Evolutionary conservation across 352 stramenopile species (phyloP), one percentile per base, ranked within the genome.

Genomic region (Elongisporangium undulatum): DNA sequence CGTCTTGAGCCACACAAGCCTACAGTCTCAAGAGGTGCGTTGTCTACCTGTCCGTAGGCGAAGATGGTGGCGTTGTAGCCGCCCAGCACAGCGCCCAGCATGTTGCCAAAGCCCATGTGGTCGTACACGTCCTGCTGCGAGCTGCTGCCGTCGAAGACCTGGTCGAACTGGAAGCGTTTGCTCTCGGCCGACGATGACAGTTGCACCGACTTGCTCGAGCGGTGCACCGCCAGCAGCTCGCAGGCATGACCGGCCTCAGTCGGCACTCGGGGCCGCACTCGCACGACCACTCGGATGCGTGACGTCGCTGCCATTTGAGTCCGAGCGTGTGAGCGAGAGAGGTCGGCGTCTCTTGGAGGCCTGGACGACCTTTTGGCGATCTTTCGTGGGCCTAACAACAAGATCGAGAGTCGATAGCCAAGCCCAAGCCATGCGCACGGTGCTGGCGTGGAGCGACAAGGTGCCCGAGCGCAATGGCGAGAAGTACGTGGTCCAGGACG

Each of bases 391-490:
- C 21, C n/a, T 49, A 48, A 48, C 1, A 56, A 19, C 16, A 41
- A 51, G 41, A 29, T 15, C 23, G 24, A n/a, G n/a, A 61, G 9
- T 17, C 29, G 29, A 51, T 15, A 34, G 51, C 29, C 4, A 20
- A 13, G n/a, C 23, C 15, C n/a, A n/a, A n/a, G 70, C 50, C 45
- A 96, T 96, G 87, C 75, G 82, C 15, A 89, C 75, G 57, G 82
- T 89, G 15, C 61, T 92, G 56, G 76, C 79, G 55, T 96, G 88
- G 88, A 90, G 72, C 61, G 88, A 96, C 66, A 92, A 90, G 66
- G 84, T 95, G 51, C 88, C 88, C 0, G 85, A 95, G 59, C 82
- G 87, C 57, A 93, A 95, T 72, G 86, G 85, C 48, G 79, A 93
- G 54, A 92, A 90, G 62, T 92, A 81, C 56, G 77, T 92, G 16